Evolutionary conservation across 495 filamentous ascomycete species (phyloP), one percentile per base, ranked within the genome.

Genomic region (Xylaria bambusicola): DNA sequence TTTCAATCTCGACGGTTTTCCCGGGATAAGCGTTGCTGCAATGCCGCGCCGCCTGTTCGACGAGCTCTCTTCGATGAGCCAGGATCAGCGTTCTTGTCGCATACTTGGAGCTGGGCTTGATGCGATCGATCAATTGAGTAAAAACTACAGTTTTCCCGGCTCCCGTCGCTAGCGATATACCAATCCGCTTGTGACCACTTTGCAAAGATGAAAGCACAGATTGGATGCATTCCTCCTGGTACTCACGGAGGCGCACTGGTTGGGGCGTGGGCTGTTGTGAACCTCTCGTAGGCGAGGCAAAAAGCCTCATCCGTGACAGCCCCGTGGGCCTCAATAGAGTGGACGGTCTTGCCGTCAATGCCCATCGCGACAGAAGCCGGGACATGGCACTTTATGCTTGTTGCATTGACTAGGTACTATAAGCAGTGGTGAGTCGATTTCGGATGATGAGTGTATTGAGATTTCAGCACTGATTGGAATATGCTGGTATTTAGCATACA

Each of bases 61-160:
- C 92, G n/a, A 99, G 86, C 73, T 98, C 94, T 36, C 86, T 86
- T 9, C 95, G 84, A 75, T 99, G 94, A 42, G 88, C 94, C 21
- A 99, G 78, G 60, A 99, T 96, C 60, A 99, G 80, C 0, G 92
- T 96, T 68, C 91, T 91, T 3, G 83, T 83, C 13, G 88, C 87
- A 33, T 62, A 46, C 31, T 80, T 69, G 44, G 79, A 74, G n/a
- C 71, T 77, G 6, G 86, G 73, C 51, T 79, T 75, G 49, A 97
- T 76, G 45, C 90, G 89, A 54, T 87, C 85, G 49, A 99, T 97
- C 9, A 99, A 80, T 61, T 96, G 91, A 6, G 93, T 98, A 78
- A 99, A 99, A 61, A 99, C 92, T 64, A 98, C 92, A 3, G 94
- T 98, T 71, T 99, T 99, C 3, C 94, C 94, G 58, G 88, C 82